phyloP scores from a whole-genome alignment of 345 rosid genomes.

The Syzygium jambos region DNA sequence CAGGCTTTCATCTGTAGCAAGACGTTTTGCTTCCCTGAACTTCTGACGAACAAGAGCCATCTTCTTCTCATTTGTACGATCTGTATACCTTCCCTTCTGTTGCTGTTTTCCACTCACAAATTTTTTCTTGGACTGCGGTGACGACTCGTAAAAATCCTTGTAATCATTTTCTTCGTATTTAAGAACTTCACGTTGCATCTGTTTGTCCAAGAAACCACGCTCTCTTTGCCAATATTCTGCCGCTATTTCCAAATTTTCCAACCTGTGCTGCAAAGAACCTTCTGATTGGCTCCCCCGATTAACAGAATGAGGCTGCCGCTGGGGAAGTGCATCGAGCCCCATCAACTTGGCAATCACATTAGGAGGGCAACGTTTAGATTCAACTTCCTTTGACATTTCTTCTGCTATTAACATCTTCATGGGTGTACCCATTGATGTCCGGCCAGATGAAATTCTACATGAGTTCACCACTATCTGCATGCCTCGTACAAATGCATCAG shows the following conservation, averaged over 20 bases:
- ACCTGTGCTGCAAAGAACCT: constrained; percentile 41
- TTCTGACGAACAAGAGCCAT: constrained; percentile 80
- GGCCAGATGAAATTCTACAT: constrained; percentile 49
- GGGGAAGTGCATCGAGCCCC: constrained; percentile 90
- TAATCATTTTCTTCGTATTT: constrained; percentile 28
- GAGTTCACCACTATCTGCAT: constrained; percentile 49
- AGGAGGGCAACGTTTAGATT: constrained; percentile 40
- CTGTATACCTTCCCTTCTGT: constrained; percentile 31
- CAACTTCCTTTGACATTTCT: constrained; percentile 78
- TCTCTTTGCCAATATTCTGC: constrained; percentile 44
- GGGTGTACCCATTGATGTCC: constrained; percentile 53
- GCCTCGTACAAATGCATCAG: constrained; percentile 2
- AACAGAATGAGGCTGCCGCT: constrained; percentile 34
- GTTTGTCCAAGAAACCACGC: constrained; percentile 34
- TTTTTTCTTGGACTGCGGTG: constrained; percentile 46
- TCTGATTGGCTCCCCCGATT: constrained; percentile 43
- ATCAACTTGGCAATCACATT: constrained; percentile 92
- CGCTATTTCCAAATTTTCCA: constrained; percentile 35
- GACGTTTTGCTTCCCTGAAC: constrained; percentile 73
- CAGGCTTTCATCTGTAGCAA: constrained; percentile 68
- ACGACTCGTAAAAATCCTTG: constrained; percentile 57
- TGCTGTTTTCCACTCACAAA: constrained; percentile 34
- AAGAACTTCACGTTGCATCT: constrained; percentile 20
- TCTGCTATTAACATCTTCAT: constrained; percentile 79
- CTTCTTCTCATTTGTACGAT: constrained; percentile 27